These are phyloP conservation scores for Volvox africanus DNA, from an alignment of 139 green algal species.

Conservation along the genomic window DNA sequence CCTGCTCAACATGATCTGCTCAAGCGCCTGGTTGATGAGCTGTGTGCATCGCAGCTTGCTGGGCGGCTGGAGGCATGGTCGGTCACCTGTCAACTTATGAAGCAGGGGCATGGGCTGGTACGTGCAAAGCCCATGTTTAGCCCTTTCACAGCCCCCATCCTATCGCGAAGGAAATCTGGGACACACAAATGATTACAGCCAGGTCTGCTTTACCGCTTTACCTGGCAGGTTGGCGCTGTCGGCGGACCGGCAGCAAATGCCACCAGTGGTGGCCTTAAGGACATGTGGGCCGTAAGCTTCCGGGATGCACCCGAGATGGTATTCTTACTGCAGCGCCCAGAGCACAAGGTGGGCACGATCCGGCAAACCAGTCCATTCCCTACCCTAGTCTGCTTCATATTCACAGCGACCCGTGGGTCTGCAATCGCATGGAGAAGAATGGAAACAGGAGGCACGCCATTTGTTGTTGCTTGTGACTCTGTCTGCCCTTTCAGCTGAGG, in stretches of 20 bases:
- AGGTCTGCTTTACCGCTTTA: neutral
- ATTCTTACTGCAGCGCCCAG: slow-evolving; percentile 17
- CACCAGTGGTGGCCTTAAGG: neutral
- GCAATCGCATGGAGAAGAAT: no score
- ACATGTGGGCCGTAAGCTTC: slow-evolving; percentile 44
- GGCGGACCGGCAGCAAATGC: neutral
- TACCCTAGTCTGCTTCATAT: no score
- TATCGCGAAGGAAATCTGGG: no score
- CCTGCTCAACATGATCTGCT: neutral
- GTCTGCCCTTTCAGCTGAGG: no score
- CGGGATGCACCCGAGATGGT: neutral
- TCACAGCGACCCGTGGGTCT: neutral
- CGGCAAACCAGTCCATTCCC: no score
- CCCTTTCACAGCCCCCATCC: no score
- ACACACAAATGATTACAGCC: no score
- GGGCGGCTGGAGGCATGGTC: slow-evolving; percentile 17
- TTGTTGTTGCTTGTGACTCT: no score
- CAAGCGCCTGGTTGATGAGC: slow-evolving; percentile 26
- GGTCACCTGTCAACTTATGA: slow-evolving; percentile 34
- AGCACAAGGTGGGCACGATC: slow-evolving; percentile 5
- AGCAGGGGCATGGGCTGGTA: slow-evolving; percentile 36
- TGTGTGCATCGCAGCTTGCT: neutral
- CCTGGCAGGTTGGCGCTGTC: neutral
- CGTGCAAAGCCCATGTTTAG: neutral
- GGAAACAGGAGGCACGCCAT: no score